A percentile compares a stretch with the other conserved stretches of the same genome.
These are phyloP conservation scores for Verticillium tricorpus DNA, from an alignment of 2,329 filamentous ascomycete genomes.

Conservation along the genomic window DNA sequence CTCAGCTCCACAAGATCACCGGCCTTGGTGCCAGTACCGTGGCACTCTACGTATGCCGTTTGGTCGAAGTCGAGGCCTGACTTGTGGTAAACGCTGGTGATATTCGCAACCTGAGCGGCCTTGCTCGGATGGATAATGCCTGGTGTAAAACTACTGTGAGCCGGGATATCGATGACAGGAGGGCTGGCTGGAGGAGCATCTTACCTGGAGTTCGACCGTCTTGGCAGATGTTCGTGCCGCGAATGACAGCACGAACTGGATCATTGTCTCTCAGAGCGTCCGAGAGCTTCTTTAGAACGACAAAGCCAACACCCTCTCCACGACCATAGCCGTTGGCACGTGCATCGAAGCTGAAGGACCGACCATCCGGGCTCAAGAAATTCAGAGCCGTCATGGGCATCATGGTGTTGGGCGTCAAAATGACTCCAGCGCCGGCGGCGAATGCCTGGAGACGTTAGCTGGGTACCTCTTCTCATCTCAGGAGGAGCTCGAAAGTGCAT, in stretches of 20 bases:
- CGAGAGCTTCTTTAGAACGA: conserved; percentile 54
- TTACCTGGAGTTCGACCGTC: conserved; percentile 53
- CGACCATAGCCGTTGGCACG: conserved; percentile 60
- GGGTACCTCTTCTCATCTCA: background rate
- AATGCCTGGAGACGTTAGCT: conserved; percentile 31
- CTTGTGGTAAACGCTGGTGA: conserved; percentile 39
- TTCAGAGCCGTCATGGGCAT: conserved; percentile 52
- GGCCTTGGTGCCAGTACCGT: conserved; percentile 56
- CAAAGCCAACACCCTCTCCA: conserved; percentile 57
- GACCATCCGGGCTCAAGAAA: conserved; percentile 47
- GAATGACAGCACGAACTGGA: conserved; percentile 50
- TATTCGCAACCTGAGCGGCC: conserved; percentile 46
- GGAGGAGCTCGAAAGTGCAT: conserved; percentile 3
- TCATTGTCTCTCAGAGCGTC: conserved; percentile 57
- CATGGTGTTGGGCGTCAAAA: conserved; percentile 50
- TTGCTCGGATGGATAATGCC: conserved; percentile 56
- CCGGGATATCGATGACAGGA: background rate
- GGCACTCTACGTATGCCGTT: conserved; percentile 52
- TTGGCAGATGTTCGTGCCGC: conserved; percentile 48
- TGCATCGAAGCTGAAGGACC: conserved; percentile 50
- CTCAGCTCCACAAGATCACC: conserved; percentile 48
- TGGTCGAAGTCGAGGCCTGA: conserved; percentile 37
- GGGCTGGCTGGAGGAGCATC: conserved; percentile 1
- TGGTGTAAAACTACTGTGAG: conserved; percentile 9
- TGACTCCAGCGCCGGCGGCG: conserved; percentile 47